Conservation (phyloP, 106 monocot species). For the Dioscorea zingiberensis region DNA sequence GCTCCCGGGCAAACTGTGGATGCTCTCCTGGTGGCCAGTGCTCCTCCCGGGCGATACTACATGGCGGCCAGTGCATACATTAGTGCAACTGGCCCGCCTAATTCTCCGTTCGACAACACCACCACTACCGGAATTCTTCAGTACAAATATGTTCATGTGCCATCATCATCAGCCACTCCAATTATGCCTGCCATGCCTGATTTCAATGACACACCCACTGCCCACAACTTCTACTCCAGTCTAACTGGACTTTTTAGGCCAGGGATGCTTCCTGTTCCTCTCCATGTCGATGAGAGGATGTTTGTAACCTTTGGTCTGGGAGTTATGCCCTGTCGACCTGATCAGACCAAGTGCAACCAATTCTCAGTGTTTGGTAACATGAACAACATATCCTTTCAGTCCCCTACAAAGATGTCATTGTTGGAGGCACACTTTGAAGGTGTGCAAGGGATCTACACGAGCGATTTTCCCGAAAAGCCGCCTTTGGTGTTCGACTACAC, state of each 20-base stretch:
- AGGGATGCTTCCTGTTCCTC: slow-evolving; percentile 35
- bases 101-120: slow-evolving; percentile 28
- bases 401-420: slow-evolving; percentile 44
- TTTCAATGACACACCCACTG: slow-evolving; percentile 49
- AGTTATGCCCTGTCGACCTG: slow-evolving; percentile 22
- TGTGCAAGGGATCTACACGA: slow-evolving; percentile 26
- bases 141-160: slow-evolving; percentile 15
- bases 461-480: slow-evolving; percentile 61
- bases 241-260: slow-evolving; percentile 26
- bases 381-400: slow-evolving; percentile 69
- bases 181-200: slow-evolving; percentile 47
- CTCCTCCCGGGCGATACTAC: slow-evolving; percentile 46
- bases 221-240: slow-evolving; percentile 53
- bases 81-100: slow-evolving; percentile 4
- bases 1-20: slow-evolving; percentile 81
- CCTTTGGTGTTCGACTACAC: slow-evolving; percentile 48
- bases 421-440: slow-evolving; percentile 46
- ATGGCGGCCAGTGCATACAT: slow-evolving; percentile 59
- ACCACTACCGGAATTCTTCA: slow-evolving; percentile 48
- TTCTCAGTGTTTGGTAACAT: slow-evolving; percentile 33
- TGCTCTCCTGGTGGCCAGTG: slow-evolving; percentile 57
- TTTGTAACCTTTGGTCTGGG: slow-evolving; percentile 63
- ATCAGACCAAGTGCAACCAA: slow-evolving; percentile 21
- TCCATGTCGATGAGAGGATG: slow-evolving; percentile 53
- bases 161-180: neutral